Conservation (phyloP, 106 monocot species). For the Agapanthus africanus region DNA sequence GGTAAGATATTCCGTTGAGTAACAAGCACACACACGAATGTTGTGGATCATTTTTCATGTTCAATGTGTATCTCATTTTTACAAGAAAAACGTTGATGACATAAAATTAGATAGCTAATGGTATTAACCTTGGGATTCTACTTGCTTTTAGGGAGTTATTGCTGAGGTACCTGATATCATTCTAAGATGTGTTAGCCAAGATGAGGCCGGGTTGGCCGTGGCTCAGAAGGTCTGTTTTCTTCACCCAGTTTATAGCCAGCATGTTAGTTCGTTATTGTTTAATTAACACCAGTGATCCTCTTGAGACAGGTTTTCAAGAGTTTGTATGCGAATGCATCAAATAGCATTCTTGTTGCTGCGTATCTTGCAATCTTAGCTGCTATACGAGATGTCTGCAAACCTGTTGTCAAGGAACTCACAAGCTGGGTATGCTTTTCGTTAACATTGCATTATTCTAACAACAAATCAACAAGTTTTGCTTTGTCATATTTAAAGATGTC, state of each 20-base stretch:
- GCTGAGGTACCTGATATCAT: conserved; percentile 86
- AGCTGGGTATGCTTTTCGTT: conserved; percentile 62
- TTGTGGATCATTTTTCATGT: neutral
- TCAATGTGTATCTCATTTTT: neutral
- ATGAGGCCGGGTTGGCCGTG: conserved; percentile 87
- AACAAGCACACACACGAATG: neutral
- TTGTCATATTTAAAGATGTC: neutral
- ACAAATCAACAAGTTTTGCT: neutral
- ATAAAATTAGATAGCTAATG: neutral
- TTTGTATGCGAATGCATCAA: conserved; percentile 77
- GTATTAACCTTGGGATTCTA: neutral
- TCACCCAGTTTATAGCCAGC: neutral
- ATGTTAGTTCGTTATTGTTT: conserved; percentile 3
- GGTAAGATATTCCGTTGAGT: conserved; percentile 21
- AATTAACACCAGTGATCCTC: neutral
- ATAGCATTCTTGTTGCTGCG: conserved; percentile 34
- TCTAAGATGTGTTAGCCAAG: conserved; percentile 71
- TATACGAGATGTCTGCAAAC: conserved; percentile 87
- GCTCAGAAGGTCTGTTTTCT: conserved; percentile 68
- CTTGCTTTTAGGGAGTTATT: conserved; percentile 50
- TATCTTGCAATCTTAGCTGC: conserved; percentile 62
- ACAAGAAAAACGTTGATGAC: neutral
- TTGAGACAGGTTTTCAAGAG: conserved; percentile 71
- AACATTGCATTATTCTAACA: neutral
- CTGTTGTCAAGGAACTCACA: conserved; percentile 87